These are phyloP conservation scores for Globisporangium solare DNA, from an alignment of 352 stramenopile genomes.

Conservation along the genomic window DNA sequence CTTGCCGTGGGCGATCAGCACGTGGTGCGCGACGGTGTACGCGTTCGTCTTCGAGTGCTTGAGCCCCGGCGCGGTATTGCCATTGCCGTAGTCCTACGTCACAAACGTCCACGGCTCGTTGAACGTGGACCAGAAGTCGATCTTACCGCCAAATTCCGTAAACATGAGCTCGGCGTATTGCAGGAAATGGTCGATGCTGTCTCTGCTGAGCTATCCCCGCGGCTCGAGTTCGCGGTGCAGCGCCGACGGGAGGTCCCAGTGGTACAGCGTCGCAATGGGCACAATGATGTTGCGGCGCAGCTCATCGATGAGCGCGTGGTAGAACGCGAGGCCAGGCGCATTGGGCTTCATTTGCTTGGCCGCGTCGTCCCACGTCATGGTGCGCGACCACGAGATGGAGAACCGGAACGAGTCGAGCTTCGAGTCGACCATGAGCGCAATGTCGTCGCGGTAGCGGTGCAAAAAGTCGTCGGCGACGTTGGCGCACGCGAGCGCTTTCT, in stretches of 20 bases:
- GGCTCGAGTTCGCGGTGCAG: slow-evolving; percentile 66
- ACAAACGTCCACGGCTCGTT: slow-evolving; percentile 90
- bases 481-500: slow-evolving; percentile 65
- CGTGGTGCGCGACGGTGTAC: slow-evolving; percentile 75
- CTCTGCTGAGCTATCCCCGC: slow-evolving; percentile 45
- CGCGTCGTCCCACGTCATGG: slow-evolving; percentile 71
- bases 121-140: slow-evolving; percentile 93
- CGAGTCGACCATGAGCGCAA: slow-evolving; percentile 88
- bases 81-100: slow-evolving; percentile 45
- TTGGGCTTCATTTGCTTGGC: slow-evolving; percentile 61
- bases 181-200: slow-evolving; percentile 57
- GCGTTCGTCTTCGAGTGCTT: slow-evolving; percentile 27
- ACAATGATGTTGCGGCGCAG: slow-evolving; percentile 70
- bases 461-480: slow-evolving; percentile 93
- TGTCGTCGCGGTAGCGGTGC: slow-evolving; percentile 86
- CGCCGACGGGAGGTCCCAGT: slow-evolving; percentile 91
- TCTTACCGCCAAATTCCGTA: slow-evolving; percentile 88
- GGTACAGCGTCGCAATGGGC: slow-evolving; percentile 91
- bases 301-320: slow-evolving; percentile 89
- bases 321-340: slow-evolving; percentile 85
- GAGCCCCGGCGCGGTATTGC: slow-evolving; percentile 33
- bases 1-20: slow-evolving; percentile 84
- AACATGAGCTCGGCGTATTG: slow-evolving; percentile 86
- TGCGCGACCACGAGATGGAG: slow-evolving; percentile 90
- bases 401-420: slow-evolving; percentile 92